Percentiles rank a stretch among this genome's conserved stretches.
Evolutionary conservation across 129 eudicot species (phyloP).

Genomic region (Heracleum sosnowskyi): DNA sequence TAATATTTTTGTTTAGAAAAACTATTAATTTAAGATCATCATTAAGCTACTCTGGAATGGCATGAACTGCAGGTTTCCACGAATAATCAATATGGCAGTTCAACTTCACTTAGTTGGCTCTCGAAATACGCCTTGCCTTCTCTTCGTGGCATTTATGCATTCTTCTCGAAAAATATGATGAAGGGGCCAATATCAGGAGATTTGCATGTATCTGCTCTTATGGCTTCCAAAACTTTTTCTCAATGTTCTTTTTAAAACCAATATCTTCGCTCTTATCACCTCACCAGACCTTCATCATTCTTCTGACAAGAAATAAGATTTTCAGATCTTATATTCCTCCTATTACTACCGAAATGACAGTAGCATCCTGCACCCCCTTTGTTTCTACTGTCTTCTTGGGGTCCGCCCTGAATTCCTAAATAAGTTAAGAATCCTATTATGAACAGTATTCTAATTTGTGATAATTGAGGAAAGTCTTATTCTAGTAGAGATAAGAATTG

Average conservation of each 20-base stretch:
- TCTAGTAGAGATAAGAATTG: no score
- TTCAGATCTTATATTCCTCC: slow-evolving; percentile 9
- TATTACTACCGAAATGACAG: slow-evolving; percentile 1
- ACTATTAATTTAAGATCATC: no score
- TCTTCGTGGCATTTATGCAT: slow-evolving; percentile 23
- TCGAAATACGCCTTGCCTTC: slow-evolving; percentile 28
- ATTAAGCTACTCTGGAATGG: slow-evolving; percentile 27
- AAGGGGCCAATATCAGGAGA: background rate
- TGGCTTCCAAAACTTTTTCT: slow-evolving; percentile 25
- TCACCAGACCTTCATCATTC: slow-evolving; percentile 23
- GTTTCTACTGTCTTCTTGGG: background rate
- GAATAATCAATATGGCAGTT: background rate
- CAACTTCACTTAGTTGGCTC: slow-evolving; percentile 11
- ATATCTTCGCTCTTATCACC: slow-evolving; percentile 22
- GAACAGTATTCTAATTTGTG: no score
- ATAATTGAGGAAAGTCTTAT: no score
- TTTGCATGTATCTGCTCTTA: background rate
- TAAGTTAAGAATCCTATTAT: no score
- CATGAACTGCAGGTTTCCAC: slow-evolving; percentile 37
- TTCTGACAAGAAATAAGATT: background rate
- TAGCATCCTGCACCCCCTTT: background rate
- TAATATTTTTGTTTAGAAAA: no score
- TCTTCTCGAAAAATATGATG: slow-evolving; percentile 13
- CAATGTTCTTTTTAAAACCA: slow-evolving; percentile 31
- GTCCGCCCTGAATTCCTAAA: no score